Evolutionary conservation across 2,329 filamentous ascomycete species (phyloP), one percentile per base, ranked within the genome.

Genomic region (Furcasterigmium furcatum): DNA sequence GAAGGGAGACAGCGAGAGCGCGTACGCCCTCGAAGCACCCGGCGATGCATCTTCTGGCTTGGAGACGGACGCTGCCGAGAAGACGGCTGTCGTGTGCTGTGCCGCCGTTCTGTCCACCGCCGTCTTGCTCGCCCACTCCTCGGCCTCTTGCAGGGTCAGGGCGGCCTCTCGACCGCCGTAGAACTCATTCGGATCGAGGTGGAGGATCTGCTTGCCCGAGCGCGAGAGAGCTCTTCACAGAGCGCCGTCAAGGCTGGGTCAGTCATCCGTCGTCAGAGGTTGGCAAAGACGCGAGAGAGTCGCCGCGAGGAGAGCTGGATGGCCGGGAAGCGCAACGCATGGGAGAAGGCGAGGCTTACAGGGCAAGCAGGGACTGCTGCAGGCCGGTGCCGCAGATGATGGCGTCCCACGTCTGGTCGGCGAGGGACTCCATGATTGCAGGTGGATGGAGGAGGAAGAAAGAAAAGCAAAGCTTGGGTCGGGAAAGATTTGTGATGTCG

Each of bases 101-200:
- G 43, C 54, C n/a, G n/a, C n/a, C n/a, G n/a, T n/a, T n/a, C n/a
- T 51, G 5, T 55, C 53, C 38, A 51, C 50, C 36, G 7, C 50
- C 50, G 5, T 48, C 52, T 58, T 56, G 39, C 73, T 69, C 38
- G 76, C 82, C 90, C 91, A 97, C 30, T 77, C 74, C 55, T 91
- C 84, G 30, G 82, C 84, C 63, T 96, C 92, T 50, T 88, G 79
- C 29, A 96, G 73, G 65, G 84, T 94, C 54, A 97, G 80, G 3
- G 90, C 89, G 51, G 92, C 91, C 62, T 96, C 90, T 32, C 84
- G 65, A 44, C 87, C 88, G 58, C 92, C 92, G 69, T 97, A 97
- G 67, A 89, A 95, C 51, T 84, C 77, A 70, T 95, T 91, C 52
- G 80, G 79, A 63, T 97, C 92, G 62, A 96, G 73, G 64, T 97